Percentiles rank a stretch among this genome's conserved stretches.
Evolutionary conservation across 179 eudicot species (phyloP).

Genomic region (Nepenthes alata): DNA sequence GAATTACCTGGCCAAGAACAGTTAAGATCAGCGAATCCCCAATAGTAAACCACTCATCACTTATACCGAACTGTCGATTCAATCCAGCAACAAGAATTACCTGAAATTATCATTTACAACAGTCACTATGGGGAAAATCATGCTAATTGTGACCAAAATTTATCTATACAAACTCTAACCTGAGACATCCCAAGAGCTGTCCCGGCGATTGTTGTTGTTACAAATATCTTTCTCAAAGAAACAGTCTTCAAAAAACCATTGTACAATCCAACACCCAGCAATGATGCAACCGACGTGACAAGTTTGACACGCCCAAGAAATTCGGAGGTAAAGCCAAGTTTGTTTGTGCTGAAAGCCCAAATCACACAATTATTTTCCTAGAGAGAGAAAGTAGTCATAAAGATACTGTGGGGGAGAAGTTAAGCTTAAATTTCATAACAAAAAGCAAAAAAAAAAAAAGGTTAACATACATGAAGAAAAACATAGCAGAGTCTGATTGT

Average conservation of each 20-base stretch:
- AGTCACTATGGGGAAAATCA: background rate
- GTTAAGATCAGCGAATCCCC: constrained; percentile 90
- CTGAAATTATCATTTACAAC: constrained; percentile 20
- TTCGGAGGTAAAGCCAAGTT: constrained; percentile 87
- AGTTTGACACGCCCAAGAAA: constrained; percentile 97
- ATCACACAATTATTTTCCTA: background rate
- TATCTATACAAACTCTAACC: constrained; percentile 26
- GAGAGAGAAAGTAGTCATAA: background rate
- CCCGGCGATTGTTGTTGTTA: constrained; percentile 72
- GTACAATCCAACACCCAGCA: constrained; percentile 86
- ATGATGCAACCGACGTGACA: constrained; percentile 88
- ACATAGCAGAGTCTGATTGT: constrained; percentile 97
- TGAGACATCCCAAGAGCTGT: constrained; percentile 88
- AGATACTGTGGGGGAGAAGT: background rate
- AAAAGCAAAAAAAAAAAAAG: background rate
- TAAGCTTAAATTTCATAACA: background rate
- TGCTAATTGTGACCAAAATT: background rate
- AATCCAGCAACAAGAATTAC: constrained; percentile 89
- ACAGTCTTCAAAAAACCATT: constrained; percentile 83
- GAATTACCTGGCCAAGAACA: constrained; percentile 77
- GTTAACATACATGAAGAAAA: constrained; percentile 79
- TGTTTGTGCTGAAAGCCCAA: constrained; percentile 63
- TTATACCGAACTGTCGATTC: constrained; percentile 73
- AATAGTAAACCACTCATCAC: constrained; percentile 95
- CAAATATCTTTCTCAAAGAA: constrained; percentile 58